These are phyloP conservation scores for Ophiocordyceps camponoti-floridani DNA, from an alignment of 2,329 filamentous ascomycete species.

Conservation along the genomic window DNA sequence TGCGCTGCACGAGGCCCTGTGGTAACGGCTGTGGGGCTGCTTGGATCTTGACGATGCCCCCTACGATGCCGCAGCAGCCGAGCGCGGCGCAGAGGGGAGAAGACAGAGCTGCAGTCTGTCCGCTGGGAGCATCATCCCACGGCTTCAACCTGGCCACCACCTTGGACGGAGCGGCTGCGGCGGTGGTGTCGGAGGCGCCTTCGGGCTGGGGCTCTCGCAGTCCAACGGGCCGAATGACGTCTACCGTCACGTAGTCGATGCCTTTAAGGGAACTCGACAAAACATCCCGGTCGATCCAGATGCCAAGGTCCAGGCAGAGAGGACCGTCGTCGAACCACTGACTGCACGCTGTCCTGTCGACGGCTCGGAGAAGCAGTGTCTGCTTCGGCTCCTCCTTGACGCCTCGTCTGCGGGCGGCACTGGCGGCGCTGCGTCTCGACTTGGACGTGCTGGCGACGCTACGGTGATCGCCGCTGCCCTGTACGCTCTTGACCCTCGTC, in stretches of 20 bases:
- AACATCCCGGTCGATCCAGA: slow-evolving; percentile 77
- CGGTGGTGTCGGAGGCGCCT: slow-evolving; percentile 40
- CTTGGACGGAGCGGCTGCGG: slow-evolving; percentile 26
- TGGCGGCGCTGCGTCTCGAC: slow-evolving; percentile 62
- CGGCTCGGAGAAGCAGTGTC: slow-evolving; percentile 49
- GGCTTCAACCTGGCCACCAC: slow-evolving; percentile 57
- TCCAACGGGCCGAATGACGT: slow-evolving; percentile 69
- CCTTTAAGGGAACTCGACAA: slow-evolving; percentile 56
- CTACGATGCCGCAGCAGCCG: slow-evolving; percentile 55
- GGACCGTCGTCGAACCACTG: slow-evolving; percentile 65
- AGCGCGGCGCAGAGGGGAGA: slow-evolving; percentile 57
- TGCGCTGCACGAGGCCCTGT: slow-evolving; percentile 40
- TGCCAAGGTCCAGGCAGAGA: slow-evolving; percentile 39
- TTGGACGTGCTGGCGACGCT: slow-evolving; percentile 68
- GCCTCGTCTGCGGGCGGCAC: slow-evolving; percentile 41
- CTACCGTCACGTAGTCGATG: slow-evolving; percentile 61
- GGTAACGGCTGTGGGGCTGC: slow-evolving; percentile 58
- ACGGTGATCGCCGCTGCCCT: slow-evolving; percentile 52
- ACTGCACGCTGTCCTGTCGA: slow-evolving; percentile 50
- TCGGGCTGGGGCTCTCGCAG: slow-evolving; percentile 54
- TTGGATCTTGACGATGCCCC: slow-evolving; percentile 75
- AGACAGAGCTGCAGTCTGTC: slow-evolving; percentile 64
- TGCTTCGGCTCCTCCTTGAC: slow-evolving; percentile 47
- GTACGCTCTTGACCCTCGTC: slow-evolving; percentile 51
- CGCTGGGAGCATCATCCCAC: slow-evolving; percentile 81